Conservation (phyloP, 2,329 filamentous ascomycete species). For the Arthroderma sp. region DNA sequence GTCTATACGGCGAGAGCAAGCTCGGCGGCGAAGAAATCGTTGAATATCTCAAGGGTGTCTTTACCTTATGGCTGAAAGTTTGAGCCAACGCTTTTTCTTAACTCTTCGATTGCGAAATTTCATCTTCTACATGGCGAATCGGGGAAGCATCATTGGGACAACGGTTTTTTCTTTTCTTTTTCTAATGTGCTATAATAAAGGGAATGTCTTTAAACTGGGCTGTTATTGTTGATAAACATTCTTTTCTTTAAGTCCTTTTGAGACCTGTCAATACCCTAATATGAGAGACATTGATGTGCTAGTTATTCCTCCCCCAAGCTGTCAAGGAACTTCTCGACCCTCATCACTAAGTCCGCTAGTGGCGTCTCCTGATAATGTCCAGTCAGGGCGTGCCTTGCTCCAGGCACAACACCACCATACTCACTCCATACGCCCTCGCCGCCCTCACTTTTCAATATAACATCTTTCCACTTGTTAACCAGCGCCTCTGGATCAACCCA, state of each 20-base stretch:
- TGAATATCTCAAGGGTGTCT: slow-evolving; percentile 80
- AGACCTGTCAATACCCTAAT: neutral
- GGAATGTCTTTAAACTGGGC: no score
- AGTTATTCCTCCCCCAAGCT: slow-evolving; percentile 10
- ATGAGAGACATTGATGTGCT: no score
- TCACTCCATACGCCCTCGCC: slow-evolving; percentile 33
- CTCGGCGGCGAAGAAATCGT: slow-evolving; percentile 90
- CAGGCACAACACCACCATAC: slow-evolving; percentile 35
- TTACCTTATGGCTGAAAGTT: slow-evolving; percentile 66
- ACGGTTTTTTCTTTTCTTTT: neutral
- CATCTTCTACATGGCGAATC: slow-evolving; percentile 8
- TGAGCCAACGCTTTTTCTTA: slow-evolving; percentile 22
- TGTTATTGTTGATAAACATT: no score
- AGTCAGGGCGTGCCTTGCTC: slow-evolving; percentile 37
- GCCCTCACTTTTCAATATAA: slow-evolving; percentile 21
- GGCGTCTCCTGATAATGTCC: slow-evolving; percentile 35
- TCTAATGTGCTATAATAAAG: no score
- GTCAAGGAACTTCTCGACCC: slow-evolving; percentile 22
- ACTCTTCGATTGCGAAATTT: slow-evolving; percentile 6
- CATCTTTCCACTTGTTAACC: slow-evolving; percentile 31
- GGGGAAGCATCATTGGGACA: slow-evolving; percentile 4
- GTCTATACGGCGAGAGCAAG: slow-evolving; percentile 90
- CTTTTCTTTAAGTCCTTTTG: no score
- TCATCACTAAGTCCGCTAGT: slow-evolving; percentile 20
- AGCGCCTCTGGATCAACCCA: slow-evolving; percentile 34